Conservation (phyloP, 2,329 filamentous ascomycete species). For the Colletotrichum viniferum region DNA sequence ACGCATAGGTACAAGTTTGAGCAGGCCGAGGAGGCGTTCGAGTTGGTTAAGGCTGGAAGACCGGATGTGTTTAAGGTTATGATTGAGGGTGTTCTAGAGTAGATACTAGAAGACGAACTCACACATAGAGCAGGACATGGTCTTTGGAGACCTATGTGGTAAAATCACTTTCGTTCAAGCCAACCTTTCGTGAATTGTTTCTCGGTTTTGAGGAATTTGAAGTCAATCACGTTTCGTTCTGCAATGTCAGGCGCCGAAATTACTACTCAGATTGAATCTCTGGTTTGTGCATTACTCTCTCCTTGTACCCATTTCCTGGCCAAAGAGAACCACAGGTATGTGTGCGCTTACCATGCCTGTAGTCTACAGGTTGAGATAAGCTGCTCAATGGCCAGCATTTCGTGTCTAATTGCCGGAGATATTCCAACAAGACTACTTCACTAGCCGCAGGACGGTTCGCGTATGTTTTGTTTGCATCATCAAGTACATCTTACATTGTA, state of each 20-base stretch:
- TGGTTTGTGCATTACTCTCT: no score
- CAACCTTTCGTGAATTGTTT: accelerated
- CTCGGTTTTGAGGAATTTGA: accelerated
- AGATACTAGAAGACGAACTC: not conserved
- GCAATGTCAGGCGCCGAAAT: not conserved
- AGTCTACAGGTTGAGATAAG: no score
- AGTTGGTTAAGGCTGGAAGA: not conserved
- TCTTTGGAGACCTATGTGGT: not conserved
- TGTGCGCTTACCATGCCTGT: no score
- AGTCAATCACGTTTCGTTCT: not conserved
- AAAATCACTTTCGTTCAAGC: accelerated
- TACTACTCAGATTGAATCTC: not conserved
- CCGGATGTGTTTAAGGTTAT: not conserved
- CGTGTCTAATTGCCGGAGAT: no score
- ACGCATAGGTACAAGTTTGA: not conserved
- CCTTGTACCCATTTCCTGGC: no score
- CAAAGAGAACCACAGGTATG: no score
- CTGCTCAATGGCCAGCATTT: no score
- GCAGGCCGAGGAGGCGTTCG: not conserved
- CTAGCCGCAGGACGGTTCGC: no score
- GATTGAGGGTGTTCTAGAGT: not conserved
- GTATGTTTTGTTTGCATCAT: no score
- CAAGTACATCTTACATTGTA: no score
- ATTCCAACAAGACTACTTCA: no score
- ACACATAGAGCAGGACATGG: accelerated